These are phyloP conservation scores for Blastobotrys aristatus DNA, from an alignment of 1,139 yeast genomes.

Conservation along the genomic window DNA sequence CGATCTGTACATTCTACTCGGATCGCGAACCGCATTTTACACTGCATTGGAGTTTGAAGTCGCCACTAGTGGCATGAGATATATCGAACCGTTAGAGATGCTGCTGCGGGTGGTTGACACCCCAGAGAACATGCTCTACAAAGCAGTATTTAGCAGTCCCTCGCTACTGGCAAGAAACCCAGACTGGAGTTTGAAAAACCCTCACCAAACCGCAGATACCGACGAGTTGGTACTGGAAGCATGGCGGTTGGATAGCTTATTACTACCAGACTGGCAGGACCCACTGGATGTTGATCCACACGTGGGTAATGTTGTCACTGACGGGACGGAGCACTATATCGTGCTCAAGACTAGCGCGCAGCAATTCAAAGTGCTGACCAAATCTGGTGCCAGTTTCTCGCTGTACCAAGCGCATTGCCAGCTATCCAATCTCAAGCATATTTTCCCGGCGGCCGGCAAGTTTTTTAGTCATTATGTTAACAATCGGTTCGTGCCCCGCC, in stretches of 20 bases:
- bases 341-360: not conserved
- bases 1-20: not conserved
- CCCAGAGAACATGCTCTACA: not conserved
- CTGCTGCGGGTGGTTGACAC: not conserved
- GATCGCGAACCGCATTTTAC: not conserved
- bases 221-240: not conserved
- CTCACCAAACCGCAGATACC: not conserved
- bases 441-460: not conserved
- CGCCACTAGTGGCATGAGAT: not conserved
- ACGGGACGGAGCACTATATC: not conserved
- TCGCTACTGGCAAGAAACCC: not conserved
- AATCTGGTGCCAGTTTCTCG: not conserved
- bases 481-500: not conserved
- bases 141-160: not conserved
- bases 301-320: not conserved
- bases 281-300: not conserved
- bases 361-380: not conserved
- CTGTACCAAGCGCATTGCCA: not conserved
- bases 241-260: not conserved
- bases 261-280: not conserved
- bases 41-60: not conserved
- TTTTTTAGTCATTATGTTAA: not conserved
- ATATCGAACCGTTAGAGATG: not conserved
- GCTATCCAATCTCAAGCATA: not conserved
- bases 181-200: not conserved